Conservation (phyloP, 164 flowering plant species). For the Piper longum region DNA sequence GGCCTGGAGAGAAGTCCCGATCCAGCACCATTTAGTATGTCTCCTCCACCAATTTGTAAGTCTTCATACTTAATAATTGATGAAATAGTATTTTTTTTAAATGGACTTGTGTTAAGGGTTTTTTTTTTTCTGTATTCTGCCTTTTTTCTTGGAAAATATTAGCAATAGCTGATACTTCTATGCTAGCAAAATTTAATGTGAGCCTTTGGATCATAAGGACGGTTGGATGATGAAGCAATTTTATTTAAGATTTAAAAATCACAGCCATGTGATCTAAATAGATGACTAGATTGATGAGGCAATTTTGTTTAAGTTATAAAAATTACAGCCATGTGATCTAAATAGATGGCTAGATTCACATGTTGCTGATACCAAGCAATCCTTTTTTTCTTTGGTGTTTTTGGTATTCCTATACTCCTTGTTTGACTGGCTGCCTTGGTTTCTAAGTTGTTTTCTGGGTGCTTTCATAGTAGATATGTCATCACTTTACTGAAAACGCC, state of each 20-base stretch:
- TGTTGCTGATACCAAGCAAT: no score
- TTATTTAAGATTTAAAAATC: background rate
- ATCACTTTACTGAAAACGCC: background rate
- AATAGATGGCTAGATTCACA: no score
- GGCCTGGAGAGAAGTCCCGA: conserved; percentile 1
- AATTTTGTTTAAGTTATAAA: no score
- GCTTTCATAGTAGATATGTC: background rate
- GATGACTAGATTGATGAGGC: no score
- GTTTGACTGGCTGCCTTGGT: no score
- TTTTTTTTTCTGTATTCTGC: background rate
- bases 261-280: no score
- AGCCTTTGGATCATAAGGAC: background rate
- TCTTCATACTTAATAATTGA: background rate
- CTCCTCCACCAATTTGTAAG: conserved; percentile 33
- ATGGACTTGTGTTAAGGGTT: no score
- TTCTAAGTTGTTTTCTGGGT: background rate
- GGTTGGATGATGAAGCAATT: background rate
- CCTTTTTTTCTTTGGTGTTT: no score
- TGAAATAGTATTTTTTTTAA: background rate
- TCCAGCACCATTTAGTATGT: conserved; percentile 15
- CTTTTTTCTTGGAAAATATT: background rate
- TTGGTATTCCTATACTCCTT: no score
- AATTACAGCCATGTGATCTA: no score
- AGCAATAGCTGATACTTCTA: background rate
- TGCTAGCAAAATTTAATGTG: background rate